Conservation (phyloP, 2,329 filamentous ascomycete species). For the Microcyclospora pomicola region DNA sequence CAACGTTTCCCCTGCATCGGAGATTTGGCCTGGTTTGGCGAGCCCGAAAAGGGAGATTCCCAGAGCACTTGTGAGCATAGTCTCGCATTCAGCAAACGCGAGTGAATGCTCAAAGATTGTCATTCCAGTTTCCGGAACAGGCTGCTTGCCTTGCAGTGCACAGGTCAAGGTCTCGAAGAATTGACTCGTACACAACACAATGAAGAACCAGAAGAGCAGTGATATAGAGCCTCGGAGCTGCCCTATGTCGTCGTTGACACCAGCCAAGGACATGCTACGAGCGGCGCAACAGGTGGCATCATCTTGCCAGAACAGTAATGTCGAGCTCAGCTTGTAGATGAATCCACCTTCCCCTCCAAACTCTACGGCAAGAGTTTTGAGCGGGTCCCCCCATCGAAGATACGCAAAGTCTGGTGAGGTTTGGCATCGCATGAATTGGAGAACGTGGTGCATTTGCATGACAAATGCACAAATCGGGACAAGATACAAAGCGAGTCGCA, state of each 20-base stretch:
- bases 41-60: slow-evolving; percentile 55
- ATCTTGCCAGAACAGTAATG: slow-evolving; percentile 56
- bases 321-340: slow-evolving; percentile 58
- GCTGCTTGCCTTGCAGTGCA: slow-evolving; percentile 68
- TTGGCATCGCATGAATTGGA: slow-evolving; percentile 85
- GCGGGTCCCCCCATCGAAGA: slow-evolving; percentile 33
- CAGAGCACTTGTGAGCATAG: slow-evolving; percentile 67
- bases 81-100: slow-evolving; percentile 90
- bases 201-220: slow-evolving; percentile 60
- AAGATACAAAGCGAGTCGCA: slow-evolving; percentile 56
- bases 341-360: slow-evolving; percentile 49
- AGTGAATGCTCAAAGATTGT: slow-evolving; percentile 92
- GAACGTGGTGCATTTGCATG: slow-evolving; percentile 52
- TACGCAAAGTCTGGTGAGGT: slow-evolving; percentile 41
- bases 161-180: slow-evolving; percentile 82
- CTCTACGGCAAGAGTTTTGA: slow-evolving; percentile 30
- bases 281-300: slow-evolving; percentile 64
- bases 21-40: slow-evolving; percentile 26
- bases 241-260: slow-evolving; percentile 34
- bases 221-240: slow-evolving; percentile 62
- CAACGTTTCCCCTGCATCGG: slow-evolving; percentile 9
- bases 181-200: slow-evolving; percentile 57
- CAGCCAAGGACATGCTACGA: slow-evolving; percentile 53
- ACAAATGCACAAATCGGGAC: slow-evolving; percentile 57
- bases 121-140: slow-evolving; percentile 83